Evolutionary conservation across 2,329 filamentous ascomycete genomes (phyloP).

Genomic region (Amauroascus verrucosus): DNA sequence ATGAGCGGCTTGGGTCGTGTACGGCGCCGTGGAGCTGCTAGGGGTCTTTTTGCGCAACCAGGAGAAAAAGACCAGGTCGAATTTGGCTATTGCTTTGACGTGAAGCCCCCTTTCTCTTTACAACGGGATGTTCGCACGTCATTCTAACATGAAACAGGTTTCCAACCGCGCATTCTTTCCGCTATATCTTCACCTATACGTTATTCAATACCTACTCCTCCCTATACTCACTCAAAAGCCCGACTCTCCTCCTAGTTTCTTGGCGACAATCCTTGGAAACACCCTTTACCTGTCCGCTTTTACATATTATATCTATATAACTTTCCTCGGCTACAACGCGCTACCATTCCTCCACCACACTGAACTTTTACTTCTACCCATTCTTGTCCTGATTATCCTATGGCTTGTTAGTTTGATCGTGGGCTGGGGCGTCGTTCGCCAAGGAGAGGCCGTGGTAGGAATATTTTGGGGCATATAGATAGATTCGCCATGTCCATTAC

Average conservation of each 20-base stretch:
- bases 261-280: constrained; percentile 51
- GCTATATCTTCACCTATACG: constrained; percentile 56
- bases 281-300: constrained; percentile 56
- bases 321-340: constrained; percentile 59
- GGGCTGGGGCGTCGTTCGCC: constrained; percentile 38
- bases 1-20: constrained; percentile 20
- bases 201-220: constrained; percentile 57
- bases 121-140: neutral
- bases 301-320: constrained; percentile 58
- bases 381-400: constrained; percentile 49
- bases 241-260: constrained; percentile 38
- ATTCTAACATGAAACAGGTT: constrained; percentile 33
- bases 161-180: constrained; percentile 59
- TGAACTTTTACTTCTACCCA: constrained; percentile 53
- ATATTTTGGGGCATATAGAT: constrained; percentile 35
- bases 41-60: constrained; percentile 50
- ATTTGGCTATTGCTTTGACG: constrained; percentile 63
- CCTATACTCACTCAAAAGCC: constrained; percentile 42
- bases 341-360: constrained; percentile 58
- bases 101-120: constrained; percentile 19
- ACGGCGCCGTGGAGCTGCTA: constrained; percentile 31
- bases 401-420: constrained; percentile 46
- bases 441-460: constrained; percentile 34
- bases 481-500: neutral
- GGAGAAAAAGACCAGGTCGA: constrained; percentile 51